Evolutionary conservation across 1,284 basidiomycete genomes (phyloP), one percentile per base, ranked within the genome.

Genomic region (Mrakiaceae sp.): DNA sequence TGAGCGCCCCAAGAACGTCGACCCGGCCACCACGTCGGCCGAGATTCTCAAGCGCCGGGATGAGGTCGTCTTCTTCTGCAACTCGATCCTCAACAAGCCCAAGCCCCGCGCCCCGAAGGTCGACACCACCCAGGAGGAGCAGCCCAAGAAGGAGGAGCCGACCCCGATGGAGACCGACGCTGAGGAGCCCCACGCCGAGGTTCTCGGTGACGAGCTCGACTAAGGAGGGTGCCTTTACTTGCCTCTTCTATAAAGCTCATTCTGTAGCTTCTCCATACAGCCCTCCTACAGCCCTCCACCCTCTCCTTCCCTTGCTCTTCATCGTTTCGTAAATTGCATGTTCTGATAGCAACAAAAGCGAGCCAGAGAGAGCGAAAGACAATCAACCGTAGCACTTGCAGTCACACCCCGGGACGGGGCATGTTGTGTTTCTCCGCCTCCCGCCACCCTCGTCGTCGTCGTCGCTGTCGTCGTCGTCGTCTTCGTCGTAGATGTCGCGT

Each of bases 31-130:
- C 75, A 90, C 82, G 66, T 83, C 80, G 62, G 84, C 79, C 64
- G 90, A 96, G 75, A 87, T 95, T 70, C 74, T 80, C 76, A 91
- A 91, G 85, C 88, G 87, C 81, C 82, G 84, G 72, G 92, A 96
- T 70, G 92, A 95, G 76, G 78, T 92, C 67, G 84, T 88, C 70
- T 93, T 87, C 79, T 87, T 87, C 70, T 84, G 86, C 56, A 83
- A 84, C 46, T 87, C 88, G 46, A 91, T 92, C 76, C 79, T 93
- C 74, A 88, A 86, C 70, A 86, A 81, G 80, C 88, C 88, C 64
- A 94, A 92, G 83, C 91, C 91, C 66, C 90, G 86, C 81, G 82
- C 66, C 48, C 63, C 68, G 9, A 73, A 86, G 78, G 84, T 84
- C 27, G 27, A 27, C 27, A 27, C 27, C 27, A 27, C 27, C 27